phyloP scores from a whole-genome alignment of 805 yeast genomes.

The Ogataea ramenticola region DNA sequence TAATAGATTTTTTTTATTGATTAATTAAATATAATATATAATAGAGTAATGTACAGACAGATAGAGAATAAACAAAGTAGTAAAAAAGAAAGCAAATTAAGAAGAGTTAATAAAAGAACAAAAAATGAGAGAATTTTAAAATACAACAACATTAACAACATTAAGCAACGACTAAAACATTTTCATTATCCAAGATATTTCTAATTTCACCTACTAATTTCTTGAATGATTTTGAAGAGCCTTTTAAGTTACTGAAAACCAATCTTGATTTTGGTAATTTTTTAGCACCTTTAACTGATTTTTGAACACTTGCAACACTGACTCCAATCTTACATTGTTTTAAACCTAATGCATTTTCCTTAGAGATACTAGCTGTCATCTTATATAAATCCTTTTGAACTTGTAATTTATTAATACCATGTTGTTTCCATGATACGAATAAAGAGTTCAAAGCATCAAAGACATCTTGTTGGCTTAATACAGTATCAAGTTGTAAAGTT shows the following conservation, averaged over 20 bases:
- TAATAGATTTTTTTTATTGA: background rate
- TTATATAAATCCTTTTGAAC: constrained; percentile 34
- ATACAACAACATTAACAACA: background rate
- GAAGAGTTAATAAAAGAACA: background rate
- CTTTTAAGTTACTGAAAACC: constrained; percentile 54
- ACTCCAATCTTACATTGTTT: constrained; percentile 60
- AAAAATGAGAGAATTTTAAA: background rate
- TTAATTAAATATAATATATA: background rate
- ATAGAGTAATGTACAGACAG: too few relatives aligned
- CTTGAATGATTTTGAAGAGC: constrained; percentile 55
- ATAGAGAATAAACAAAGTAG: too few relatives aligned
- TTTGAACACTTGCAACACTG: constrained; percentile 34
- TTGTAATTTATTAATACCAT: constrained; percentile 54
- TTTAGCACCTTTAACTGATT: constrained; percentile 15
- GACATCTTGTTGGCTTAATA: constrained; percentile 44
- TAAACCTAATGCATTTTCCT: constrained; percentile 52
- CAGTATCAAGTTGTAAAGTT: constrained; percentile 28
- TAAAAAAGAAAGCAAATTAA: background rate
- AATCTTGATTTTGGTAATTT: constrained; percentile 35
- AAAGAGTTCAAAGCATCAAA: constrained; percentile 57
- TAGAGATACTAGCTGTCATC: constrained; percentile 57
- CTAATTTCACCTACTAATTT: constrained; percentile 57
- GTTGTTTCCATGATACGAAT: constrained; percentile 60
- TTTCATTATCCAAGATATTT: constrained; percentile 58
- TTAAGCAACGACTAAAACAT: constrained; percentile 12